Percentiles rank a stretch among this genome's conserved stretches.
Conservation (phyloP, 2,329 filamentous ascomycete species). For the Gnomoniopsis sp. region DNA sequence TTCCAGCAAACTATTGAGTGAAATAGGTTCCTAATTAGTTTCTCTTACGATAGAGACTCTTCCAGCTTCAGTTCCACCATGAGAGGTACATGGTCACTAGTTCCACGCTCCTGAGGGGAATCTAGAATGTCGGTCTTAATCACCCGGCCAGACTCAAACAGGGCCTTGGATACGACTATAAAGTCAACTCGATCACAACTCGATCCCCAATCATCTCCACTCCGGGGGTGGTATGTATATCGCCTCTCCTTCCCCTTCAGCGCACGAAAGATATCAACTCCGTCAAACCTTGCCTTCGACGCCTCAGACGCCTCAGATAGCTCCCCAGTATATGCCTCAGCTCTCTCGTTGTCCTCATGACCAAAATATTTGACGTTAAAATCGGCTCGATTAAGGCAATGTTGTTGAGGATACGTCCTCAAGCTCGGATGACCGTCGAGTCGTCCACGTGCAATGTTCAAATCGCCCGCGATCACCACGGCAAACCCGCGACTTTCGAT, state of each 20-base stretch:
- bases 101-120: conserved; percentile 40
- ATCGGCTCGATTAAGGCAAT: conserved; percentile 47
- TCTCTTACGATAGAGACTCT: not conserved
- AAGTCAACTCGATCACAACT: conserved; percentile 54
- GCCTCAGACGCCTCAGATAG: not conserved
- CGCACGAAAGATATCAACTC: conserved; percentile 45
- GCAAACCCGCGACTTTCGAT: conserved; percentile 38
- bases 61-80: conserved; percentile 32
- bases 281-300: conserved; percentile 27
- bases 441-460: conserved; percentile 43
- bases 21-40: not conserved
- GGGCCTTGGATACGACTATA: conserved; percentile 38
- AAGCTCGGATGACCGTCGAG: conserved; percentile 41
- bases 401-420: conserved; percentile 39
- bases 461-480: conserved; percentile 47
- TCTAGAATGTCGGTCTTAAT: conserved; percentile 31
- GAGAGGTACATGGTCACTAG: conserved; percentile 52
- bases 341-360: conserved; percentile 17
- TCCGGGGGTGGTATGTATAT: conserved; percentile 48
- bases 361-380: conserved; percentile 47
- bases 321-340: conserved; percentile 13
- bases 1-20: too few species aligned
- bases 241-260: conserved; percentile 36
- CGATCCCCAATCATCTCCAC: conserved; percentile 37
- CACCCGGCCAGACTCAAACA: conserved; percentile 27